Conservation (phyloP, 108 stramenopile species). For the Parmales sp. region DNA sequence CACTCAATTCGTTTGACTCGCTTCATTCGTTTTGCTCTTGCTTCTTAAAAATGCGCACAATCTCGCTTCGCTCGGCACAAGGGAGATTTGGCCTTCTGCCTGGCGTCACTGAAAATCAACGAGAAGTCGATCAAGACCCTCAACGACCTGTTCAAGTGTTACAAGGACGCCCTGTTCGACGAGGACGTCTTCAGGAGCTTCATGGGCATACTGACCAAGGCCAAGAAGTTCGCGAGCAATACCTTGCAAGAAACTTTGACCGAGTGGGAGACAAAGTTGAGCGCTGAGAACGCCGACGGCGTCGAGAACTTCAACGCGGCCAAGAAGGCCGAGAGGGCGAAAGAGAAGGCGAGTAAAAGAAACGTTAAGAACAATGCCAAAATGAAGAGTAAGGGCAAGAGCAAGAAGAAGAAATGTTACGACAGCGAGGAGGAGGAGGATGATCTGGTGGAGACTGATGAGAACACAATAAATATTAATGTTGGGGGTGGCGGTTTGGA, state of each 20-base stretch:
- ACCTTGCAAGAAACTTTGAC: constrained; percentile 67
- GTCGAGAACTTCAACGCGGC: constrained; percentile 50
- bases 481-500: too few relatives aligned
- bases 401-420: neutral
- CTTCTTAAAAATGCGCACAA: too few relatives aligned
- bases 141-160: constrained; percentile 71
- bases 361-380: constrained; percentile 15
- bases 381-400: neutral
- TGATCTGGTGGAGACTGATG: too few relatives aligned
- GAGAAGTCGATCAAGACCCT: constrained; percentile 76
- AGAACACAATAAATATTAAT: too few relatives aligned
- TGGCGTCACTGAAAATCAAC: constrained; percentile 75
- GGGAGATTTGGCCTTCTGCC: constrained; percentile 83
- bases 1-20: too few relatives aligned
- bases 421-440: constrained; percentile 6
- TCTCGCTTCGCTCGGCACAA: too few relatives aligned
- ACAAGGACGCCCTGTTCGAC: constrained; percentile 81
- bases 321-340: constrained; percentile 45
- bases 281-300: constrained; percentile 42
- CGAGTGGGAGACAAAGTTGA: constrained; percentile 69
- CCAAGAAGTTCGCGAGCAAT: constrained; percentile 67
- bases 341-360: constrained; percentile 19
- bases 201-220: constrained; percentile 53
- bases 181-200: constrained; percentile 73
- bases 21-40: too few relatives aligned